Evolutionary conservation across 257 asterid genomes (phyloP), one percentile per base, ranked within the genome.

Genomic region (Primulina huaijiensis): DNA sequence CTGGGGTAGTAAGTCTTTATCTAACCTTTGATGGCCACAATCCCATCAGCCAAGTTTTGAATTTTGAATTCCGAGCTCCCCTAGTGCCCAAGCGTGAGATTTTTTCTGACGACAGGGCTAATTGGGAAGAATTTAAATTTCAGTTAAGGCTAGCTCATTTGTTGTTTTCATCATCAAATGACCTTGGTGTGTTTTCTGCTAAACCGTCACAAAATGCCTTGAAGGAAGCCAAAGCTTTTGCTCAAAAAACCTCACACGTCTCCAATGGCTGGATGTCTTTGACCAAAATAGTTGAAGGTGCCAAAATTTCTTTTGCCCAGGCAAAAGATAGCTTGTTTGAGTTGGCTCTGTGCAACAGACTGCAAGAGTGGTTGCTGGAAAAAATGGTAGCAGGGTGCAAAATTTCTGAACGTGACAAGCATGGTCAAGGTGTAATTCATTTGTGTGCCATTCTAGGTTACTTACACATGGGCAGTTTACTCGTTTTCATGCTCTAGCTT

Each of bases 371-470:
- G 97, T 81, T 94, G 73, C 74, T 89, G 68, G 97, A 94, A 78
- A 86, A 88, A 75, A 86, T 91, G 64, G 77, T 83, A 19, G 79
- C 85, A 37, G 92, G 95, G 67, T 78, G 85, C 75, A 85, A 84
- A 73, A 70, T 77, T 67, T 66, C 95, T 12, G 97, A 89, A 73
- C 88, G 90, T 52, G 99, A 91, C 79, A 90, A 89, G 74, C 86
- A 84, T 77, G 97, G 99, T 80, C 97, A 82, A 77, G 92, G 97
- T 31, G 97, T 89, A 25, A 89, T 94, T 76, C 99, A 94, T 84
- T 81, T 94, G 82, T 91, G 99, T 81, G 95, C 97, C 70, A 80
- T 94, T 77, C 90, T 94, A 6, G 96, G 95, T 67, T 94, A 94
- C 78, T 67, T 94, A 94, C 78, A 80, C 92, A 10, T 94, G 99